Evolutionary conservation across 805 yeast genomes (phyloP).

Genomic region (Phaffomyces opuntiae): DNA sequence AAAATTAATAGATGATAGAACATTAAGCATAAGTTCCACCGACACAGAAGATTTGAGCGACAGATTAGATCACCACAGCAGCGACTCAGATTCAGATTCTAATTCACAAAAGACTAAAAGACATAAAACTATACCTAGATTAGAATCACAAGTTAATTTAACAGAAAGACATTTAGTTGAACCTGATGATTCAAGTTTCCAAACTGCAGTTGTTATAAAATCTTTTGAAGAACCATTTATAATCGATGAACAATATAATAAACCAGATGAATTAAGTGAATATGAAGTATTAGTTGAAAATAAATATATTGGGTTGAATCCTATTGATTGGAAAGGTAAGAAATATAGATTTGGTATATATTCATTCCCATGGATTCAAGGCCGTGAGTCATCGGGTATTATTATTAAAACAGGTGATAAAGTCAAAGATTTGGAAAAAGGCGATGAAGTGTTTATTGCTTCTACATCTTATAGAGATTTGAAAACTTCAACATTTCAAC

Average conservation of each 20-base stretch:
- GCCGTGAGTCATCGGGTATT: conserved; percentile 39
- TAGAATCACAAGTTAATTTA: conserved; percentile 7
- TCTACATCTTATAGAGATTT: conserved; percentile 42
- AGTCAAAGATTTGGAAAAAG: conserved; percentile 26
- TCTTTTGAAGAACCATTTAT: conserved; percentile 23
- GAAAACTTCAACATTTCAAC: conserved; percentile 41
- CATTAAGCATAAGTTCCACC: conserved; percentile 17
- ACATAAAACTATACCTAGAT: conserved; percentile 1
- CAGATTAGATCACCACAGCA: conserved; percentile 10
- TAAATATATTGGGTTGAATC: conserved; percentile 36
- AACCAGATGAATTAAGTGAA: conserved; percentile 19
- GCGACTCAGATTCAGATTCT: conserved; percentile 6
- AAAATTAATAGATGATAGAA: conserved; percentile 12
- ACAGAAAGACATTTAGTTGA: conserved; percentile 10
- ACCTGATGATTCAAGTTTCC: conserved; percentile 10
- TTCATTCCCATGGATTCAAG: conserved; percentile 44
- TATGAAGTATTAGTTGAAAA: conserved; percentile 26
- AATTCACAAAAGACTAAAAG: not conserved
- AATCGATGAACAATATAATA: conserved; percentile 14
- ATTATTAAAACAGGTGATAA: conserved; percentile 29
- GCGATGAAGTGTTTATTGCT: conserved; percentile 35
- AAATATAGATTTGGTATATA: conserved; percentile 39
- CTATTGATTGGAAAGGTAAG: conserved; percentile 44
- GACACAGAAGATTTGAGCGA: conserved; percentile 16
- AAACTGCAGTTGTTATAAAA: conserved; percentile 21